These are phyloP conservation scores for Aspergillus asperescens DNA, from an alignment of 495 filamentous ascomycete genomes.

Conservation along the genomic window DNA sequence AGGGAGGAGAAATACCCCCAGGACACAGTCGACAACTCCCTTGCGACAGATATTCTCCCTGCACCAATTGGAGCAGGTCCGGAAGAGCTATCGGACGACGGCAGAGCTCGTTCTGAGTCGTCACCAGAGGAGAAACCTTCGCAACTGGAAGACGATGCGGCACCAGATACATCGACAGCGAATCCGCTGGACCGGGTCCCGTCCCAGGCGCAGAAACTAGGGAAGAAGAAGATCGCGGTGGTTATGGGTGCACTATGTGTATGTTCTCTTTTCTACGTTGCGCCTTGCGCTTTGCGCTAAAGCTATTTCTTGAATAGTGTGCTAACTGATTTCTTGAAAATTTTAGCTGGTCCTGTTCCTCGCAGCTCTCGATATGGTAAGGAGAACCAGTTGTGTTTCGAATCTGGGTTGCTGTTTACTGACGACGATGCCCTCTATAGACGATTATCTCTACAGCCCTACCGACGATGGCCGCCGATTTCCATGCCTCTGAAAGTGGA, in stretches of 20 bases:
- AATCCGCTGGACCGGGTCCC: slow-evolving; percentile 31
- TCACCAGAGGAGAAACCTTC: neutral
- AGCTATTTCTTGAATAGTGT: neutral
- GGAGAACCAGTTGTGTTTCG: neutral
- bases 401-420: neutral
- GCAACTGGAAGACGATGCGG: slow-evolving; percentile 15
- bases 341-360: slow-evolving; percentile 47
- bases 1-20: slow-evolving; percentile 2
- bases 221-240: slow-evolving; percentile 44
- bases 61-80: neutral
- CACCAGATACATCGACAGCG: slow-evolving; percentile 22
- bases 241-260: slow-evolving; percentile 51
- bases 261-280: too few relatives aligned
- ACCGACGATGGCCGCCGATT: slow-evolving; percentile 60
- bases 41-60: slow-evolving; percentile 9
- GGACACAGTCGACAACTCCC: neutral
- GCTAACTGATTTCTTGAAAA: slow-evolving; percentile 9
- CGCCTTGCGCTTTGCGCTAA: neutral
- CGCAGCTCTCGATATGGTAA: slow-evolving; percentile 50
- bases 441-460: slow-evolving; percentile 51
- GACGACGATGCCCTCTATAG: slow-evolving; percentile 18
- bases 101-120: neutral
- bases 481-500: slow-evolving; percentile 54
- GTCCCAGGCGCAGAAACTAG: slow-evolving; percentile 41
- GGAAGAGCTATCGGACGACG: slow-evolving; percentile 4